These are phyloP conservation scores for Acorus gramineus DNA, from an alignment of 106 monocot species.

Conservation along the genomic window DNA sequence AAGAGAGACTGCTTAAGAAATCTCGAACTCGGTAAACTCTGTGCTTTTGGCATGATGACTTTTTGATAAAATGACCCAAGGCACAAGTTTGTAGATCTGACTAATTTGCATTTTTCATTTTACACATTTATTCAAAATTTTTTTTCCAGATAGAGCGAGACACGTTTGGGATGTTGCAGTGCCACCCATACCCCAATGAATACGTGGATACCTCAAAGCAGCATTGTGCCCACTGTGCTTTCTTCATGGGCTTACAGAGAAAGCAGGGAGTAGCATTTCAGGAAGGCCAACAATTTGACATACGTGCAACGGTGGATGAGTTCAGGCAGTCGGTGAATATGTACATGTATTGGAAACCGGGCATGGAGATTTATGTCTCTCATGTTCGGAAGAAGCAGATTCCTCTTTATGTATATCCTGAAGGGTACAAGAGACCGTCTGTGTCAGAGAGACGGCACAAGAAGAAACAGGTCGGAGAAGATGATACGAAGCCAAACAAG, in stretches of 20 bases:
- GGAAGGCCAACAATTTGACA: constrained; percentile 77
- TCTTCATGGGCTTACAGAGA: constrained; percentile 71
- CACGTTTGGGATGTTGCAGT: constrained; percentile 56
- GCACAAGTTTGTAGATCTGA: background rate
- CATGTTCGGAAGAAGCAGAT: constrained; percentile 85
- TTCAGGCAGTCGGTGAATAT: constrained; percentile 65
- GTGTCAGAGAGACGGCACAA: constrained; percentile 19
- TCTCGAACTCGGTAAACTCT: background rate
- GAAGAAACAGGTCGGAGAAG: constrained; percentile 23
- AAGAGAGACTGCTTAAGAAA: background rate
- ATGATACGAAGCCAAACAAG: constrained; percentile 2
- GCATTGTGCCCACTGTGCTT: constrained; percentile 47
- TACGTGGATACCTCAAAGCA: constrained; percentile 42
- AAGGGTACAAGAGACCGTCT: constrained; percentile 53
- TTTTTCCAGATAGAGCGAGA: constrained; percentile 83
- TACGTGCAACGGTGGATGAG: constrained; percentile 79
- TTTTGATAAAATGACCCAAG: background rate
- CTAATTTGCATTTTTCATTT: background rate
- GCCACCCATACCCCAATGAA: constrained; percentile 68
- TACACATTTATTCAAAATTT: constrained; percentile 1
- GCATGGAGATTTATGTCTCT: constrained; percentile 73
- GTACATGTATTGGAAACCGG: constrained; percentile 76
- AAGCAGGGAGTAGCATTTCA: constrained; percentile 43
- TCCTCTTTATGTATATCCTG: constrained; percentile 83
- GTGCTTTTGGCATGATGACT: background rate